Base-by-base conservation (phyloP, 2,329 filamentous ascomycete species). In the Knufia petricola region DNA sequence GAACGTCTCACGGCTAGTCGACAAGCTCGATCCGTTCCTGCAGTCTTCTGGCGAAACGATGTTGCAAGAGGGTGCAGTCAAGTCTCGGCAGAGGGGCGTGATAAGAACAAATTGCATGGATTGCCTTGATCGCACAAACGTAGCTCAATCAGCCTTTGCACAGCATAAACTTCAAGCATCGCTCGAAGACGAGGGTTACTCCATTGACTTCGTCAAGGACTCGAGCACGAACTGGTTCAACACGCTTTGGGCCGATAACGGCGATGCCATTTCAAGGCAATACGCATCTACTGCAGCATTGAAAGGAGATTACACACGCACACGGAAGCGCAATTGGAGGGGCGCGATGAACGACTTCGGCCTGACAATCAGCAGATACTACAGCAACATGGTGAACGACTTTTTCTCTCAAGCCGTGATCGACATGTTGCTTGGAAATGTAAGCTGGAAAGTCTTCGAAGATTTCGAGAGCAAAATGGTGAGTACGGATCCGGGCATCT, bases 71-170 rank as follows among this genome's bases (percentile, higher is more conserved):
- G 67, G 69, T 15, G 62, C 64, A 19, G 54, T 69, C 2, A 50
- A 66, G 17, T 64, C 66, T 28, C 64, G 62, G 40, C 89, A 95
- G 63, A 73, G 70, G 21, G 89, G 89, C 1, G 78, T 94, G 4
- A 64, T 96, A n/a, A 77, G 92, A 49, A 95, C 88, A 1, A 98
- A 98, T 61, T 98, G 92, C 65, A 96, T 98, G 92, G 92, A 98
- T 62, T 98, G 92, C 59, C 71, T 98, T 8, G 92, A 98, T 63
- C 80, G 92, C 19, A 98, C 92, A 1, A 96, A 96, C 58, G 89
- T 98, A 19, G 88, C 89, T 34, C 90, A 96, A 66, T 94, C 87
- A 61, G 92, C 88, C 0, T 89, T 89, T 62, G 92, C 79, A 3
- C 85, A 87, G 60, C 80, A 84, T 60, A 85, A 87, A 55, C 73